Evolutionary conservation across 2,329 filamentous ascomycete species (phyloP), one percentile per base, ranked within the genome.

Genomic region (Trichoderma sp.): DNA sequence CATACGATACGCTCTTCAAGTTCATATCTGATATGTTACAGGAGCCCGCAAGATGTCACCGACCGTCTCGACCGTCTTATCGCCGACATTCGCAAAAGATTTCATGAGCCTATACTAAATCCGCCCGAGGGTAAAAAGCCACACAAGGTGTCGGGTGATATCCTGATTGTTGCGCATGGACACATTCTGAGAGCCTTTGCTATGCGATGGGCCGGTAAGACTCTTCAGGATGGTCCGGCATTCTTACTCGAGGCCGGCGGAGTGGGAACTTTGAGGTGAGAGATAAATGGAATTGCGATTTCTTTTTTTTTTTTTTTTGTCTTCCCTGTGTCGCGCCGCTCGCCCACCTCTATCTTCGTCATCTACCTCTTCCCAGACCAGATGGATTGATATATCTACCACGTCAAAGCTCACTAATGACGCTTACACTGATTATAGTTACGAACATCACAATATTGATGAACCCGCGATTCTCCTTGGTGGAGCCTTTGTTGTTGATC

Each of bases 241-340:
- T 90, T 98, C 79, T 85, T 97, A 73, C 83, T 98, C n/a, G 95
- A 98, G 80, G 92, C 93, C 6, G 93, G 93, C n/a, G 93, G 93
- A 75, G 90, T 96, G 1, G 93, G 92, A 0, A 93, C 92, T 2
- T 79, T 97, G 76, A 95, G 92, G 90, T 92, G 77, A 30, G 43
- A 28, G 30, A 24, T 2, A 47, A 11, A 26, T 36, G 26, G 5
- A 24, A 26, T 53, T 12, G 18, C n/a, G 34, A 30, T 15, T 39
- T 43, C 15, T 3, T 34, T 65, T 12, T 24, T 24, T 12, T 24
- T 24, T 24, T 21, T 9, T 18, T 47, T 47, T 7, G 3, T 47
- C 6, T 12, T 24, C 14, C 28, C 15, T 32, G 36, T 39, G 6
- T 14, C n/a, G 11, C 30, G 15, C 15, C 18, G 34, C 28, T 32